These are phyloP conservation scores for Chaetomium globosum DNA, from an alignment of 2,329 filamentous ascomycete species.

Conservation along the genomic window DNA sequence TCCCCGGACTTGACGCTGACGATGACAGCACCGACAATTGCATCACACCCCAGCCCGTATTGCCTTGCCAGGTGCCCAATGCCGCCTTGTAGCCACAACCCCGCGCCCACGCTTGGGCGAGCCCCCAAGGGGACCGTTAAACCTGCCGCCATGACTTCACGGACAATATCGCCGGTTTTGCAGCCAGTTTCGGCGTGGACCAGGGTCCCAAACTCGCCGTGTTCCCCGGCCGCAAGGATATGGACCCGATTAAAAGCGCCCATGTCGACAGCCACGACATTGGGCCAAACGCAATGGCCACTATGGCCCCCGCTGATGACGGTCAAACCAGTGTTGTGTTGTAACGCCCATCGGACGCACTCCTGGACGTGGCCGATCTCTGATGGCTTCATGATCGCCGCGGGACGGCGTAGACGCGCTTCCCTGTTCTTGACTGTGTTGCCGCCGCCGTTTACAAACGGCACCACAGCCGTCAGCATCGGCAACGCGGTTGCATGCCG, in stretches of 20 bases:
- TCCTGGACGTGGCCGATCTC: slow-evolving; percentile 53
- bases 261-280: slow-evolving; percentile 63
- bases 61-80: slow-evolving; percentile 61
- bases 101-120: slow-evolving; percentile 65
- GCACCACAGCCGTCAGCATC: slow-evolving; percentile 49
- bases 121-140: slow-evolving; percentile 62
- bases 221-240: slow-evolving; percentile 41
- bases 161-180: slow-evolving; percentile 57
- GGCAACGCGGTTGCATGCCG: slow-evolving; percentile 48
- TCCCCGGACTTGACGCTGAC: slow-evolving; percentile 54
- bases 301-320: slow-evolving; percentile 63
- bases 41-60: slow-evolving; percentile 61
- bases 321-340: slow-evolving; percentile 50
- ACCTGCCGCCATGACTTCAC: slow-evolving; percentile 49
- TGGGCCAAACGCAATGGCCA: slow-evolving; percentile 57
- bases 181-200: slow-evolving; percentile 60
- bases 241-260: slow-evolving; percentile 55
- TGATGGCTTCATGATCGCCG: slow-evolving; percentile 51
- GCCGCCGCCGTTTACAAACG: slow-evolving; percentile 36
- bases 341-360: slow-evolving; percentile 60
- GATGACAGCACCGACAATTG: slow-evolving; percentile 62
- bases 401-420: slow-evolving; percentile 50
- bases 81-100: slow-evolving; percentile 66
- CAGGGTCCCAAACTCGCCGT: slow-evolving; percentile 40
- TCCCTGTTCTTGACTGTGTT: slow-evolving; percentile 55